These are phyloP conservation scores for Thelonectria discophora DNA, from an alignment of 2,329 filamentous ascomycete genomes.

Conservation along the genomic window DNA sequence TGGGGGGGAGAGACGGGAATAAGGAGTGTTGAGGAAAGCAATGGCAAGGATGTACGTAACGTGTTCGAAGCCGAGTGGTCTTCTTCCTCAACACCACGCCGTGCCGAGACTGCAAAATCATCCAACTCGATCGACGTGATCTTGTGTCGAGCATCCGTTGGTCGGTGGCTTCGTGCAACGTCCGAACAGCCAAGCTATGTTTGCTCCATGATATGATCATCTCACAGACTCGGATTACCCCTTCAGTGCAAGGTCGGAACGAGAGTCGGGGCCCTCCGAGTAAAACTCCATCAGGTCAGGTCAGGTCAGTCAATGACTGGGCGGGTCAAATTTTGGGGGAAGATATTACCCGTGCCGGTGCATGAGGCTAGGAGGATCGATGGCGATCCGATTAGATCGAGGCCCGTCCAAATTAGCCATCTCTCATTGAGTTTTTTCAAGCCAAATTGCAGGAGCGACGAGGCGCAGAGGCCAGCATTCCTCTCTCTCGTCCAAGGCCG, in stretches of 20 bases:
- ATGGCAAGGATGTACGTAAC: neutral
- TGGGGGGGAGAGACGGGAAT: neutral
- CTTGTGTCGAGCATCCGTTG: neutral
- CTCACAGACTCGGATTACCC: neutral
- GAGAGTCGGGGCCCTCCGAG: neutral
- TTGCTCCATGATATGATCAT: neutral
- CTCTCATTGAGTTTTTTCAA: constrained; percentile 1
- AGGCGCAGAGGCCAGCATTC: constrained; percentile 7
- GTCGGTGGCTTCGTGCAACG: neutral
- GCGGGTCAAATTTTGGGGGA: constrained; percentile 2
- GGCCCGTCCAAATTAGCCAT: constrained; percentile 9
- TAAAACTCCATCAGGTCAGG: neutral
- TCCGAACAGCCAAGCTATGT: neutral
- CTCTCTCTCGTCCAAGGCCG: neutral
- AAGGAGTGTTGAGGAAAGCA: neutral
- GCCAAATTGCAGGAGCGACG: constrained; percentile 7
- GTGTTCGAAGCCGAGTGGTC: neutral
- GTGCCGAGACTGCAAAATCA: neutral
- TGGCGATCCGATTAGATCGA: constrained; percentile 28
- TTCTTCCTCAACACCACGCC: neutral
- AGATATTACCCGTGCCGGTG: constrained; percentile 48
- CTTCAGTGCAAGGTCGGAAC: neutral
- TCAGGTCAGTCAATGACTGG: too few relatives aligned
- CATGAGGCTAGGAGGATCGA: constrained; percentile 26
- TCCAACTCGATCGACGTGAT: neutral